Base-by-base conservation (phyloP, 495 filamentous ascomycete genomes). In the Neurospora sp. region DNA sequence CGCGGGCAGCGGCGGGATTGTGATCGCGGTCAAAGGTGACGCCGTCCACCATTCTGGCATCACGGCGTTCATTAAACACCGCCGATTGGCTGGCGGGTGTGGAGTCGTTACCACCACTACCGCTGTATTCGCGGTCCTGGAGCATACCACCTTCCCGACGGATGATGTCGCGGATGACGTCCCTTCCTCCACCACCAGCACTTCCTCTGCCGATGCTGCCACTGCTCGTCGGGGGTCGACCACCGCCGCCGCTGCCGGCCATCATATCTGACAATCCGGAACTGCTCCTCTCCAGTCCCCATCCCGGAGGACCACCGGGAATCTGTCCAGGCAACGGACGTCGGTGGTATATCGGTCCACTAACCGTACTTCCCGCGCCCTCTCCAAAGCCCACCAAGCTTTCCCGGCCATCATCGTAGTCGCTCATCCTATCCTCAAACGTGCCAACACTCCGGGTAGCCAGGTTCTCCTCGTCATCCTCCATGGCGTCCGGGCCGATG, bases 301-400 rank as follows among this genome's bases (percentile, higher is more conserved):
- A 83, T 10, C 74, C 59, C 4, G 2, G 20, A 35, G 48, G 37
- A 11, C 22, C n/a, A 11, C 40, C 27, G 16, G 20, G 12, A 3
- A 12, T 53, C 44, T 22, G 37, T 44, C 72, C 48, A 31, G 78
- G 82, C 16, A 80, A 75, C 40, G 80, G 82, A 31, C 83, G 77
- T n/a, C 84, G 81, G 59, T 84, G 84, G 76, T 88, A 93, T 22
- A 87, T 90, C n/a, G 91, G 91, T 8, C 91, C 92, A 71, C 87
- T 89, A 70, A 92, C 87, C 0, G 91, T 94, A 76, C 90, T 94
- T 71, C 90, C 90, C 14, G 94, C 93, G 9, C 93, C 93, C 78
- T 97, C 94, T 69, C 94, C 94, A 73, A 96, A 96, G 0, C 89
- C 94, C 10, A 96, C 94, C 38, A 97, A 83, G 76, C 88, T 91